These are phyloP conservation scores for Exsudoporus frostii DNA, from an alignment of 768 basidiomycete species.

Conservation along the genomic window DNA sequence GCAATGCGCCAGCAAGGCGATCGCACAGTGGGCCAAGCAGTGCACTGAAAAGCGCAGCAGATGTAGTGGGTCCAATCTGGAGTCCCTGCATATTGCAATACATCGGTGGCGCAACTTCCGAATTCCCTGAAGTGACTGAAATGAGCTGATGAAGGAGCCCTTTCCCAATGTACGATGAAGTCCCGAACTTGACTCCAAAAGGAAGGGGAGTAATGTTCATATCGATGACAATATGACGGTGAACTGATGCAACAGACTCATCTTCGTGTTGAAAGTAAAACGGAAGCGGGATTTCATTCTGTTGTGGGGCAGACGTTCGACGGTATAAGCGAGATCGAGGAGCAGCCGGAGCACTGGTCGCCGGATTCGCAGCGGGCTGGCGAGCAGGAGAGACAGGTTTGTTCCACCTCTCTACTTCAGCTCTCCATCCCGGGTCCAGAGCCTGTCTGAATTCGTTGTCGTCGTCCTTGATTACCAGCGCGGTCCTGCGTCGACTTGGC, in stretches of 20 bases:
- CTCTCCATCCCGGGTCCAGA: conserved; percentile 38
- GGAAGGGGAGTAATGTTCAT: conserved; percentile 49
- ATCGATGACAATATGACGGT: conserved; percentile 40
- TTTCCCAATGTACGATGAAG: conserved; percentile 53
- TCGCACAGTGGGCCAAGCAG: conserved; percentile 48
- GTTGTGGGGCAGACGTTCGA: conserved; percentile 12
- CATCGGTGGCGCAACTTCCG: conserved; percentile 29
- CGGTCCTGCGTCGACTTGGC: conserved; percentile 9
- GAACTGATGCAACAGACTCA: neutral
- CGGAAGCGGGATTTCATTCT: conserved; percentile 12
- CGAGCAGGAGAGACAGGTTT: conserved; percentile 15
- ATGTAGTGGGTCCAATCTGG: conserved; percentile 42
- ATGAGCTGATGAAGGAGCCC: conserved; percentile 61
- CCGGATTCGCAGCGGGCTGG: conserved; percentile 5
- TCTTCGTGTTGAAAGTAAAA: conserved; percentile 16
- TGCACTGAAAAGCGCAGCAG: conserved; percentile 41
- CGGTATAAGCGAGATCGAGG: conserved; percentile 13
- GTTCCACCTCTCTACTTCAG: conserved; percentile 33
- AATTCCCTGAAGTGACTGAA: conserved; percentile 31
- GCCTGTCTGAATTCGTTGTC: conserved; percentile 43
- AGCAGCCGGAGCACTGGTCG: neutral
- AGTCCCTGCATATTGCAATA: conserved; percentile 38
- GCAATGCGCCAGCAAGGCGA: conserved; percentile 37
- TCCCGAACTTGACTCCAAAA: conserved; percentile 49
- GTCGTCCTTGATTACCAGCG: conserved; percentile 43